Percentiles rank a stretch among this genome's conserved stretches.
These are phyloP conservation scores for Aspergillus sp. DNA, from an alignment of 2,329 filamentous ascomycete species.

Conservation along the genomic window DNA sequence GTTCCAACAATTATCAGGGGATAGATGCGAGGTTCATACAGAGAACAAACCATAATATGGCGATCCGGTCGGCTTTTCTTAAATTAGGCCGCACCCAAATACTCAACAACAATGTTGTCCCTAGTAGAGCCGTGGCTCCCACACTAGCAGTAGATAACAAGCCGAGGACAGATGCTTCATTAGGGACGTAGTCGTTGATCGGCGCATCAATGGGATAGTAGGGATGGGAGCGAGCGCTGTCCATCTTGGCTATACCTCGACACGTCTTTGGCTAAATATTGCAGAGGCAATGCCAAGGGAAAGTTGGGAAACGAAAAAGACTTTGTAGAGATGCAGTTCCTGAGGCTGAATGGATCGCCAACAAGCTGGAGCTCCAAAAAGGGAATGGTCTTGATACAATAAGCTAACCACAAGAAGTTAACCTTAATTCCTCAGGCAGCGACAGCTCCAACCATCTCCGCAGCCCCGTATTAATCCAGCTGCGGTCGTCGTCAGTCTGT, in stretches of 20 bases:
- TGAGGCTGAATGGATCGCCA: neutral
- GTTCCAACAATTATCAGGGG: neutral
- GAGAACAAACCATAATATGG: slow-evolving; percentile 73
- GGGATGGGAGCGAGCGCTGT: slow-evolving; percentile 52
- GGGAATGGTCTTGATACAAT: neutral
- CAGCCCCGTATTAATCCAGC: slow-evolving; percentile 6
- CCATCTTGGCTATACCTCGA: neutral
- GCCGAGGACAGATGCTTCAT: slow-evolving; percentile 59
- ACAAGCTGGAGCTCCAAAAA: neutral
- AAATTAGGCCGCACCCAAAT: slow-evolving; percentile 56
- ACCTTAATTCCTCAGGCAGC: slow-evolving; percentile 4
- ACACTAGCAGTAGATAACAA: slow-evolving; percentile 62
- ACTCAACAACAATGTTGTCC: slow-evolving; percentile 55
- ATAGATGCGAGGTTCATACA: slow-evolving; percentile 46
- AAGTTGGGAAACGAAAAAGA: neutral
- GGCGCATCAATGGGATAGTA: slow-evolving; percentile 68
- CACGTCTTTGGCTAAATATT: neutral
- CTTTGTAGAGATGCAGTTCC: neutral
- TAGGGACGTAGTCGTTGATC: slow-evolving; percentile 65
- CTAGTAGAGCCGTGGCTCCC: slow-evolving; percentile 59
- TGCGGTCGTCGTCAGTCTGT: neutral
- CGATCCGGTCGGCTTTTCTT: slow-evolving; percentile 54
- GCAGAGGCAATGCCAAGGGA: neutral
- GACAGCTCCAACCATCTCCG: slow-evolving; percentile 7
- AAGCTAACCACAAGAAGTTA: slow-evolving; percentile 5